These are phyloP conservation scores for Aspergillus olivimuriae DNA, from an alignment of 495 filamentous ascomycete species.

Conservation along the genomic window DNA sequence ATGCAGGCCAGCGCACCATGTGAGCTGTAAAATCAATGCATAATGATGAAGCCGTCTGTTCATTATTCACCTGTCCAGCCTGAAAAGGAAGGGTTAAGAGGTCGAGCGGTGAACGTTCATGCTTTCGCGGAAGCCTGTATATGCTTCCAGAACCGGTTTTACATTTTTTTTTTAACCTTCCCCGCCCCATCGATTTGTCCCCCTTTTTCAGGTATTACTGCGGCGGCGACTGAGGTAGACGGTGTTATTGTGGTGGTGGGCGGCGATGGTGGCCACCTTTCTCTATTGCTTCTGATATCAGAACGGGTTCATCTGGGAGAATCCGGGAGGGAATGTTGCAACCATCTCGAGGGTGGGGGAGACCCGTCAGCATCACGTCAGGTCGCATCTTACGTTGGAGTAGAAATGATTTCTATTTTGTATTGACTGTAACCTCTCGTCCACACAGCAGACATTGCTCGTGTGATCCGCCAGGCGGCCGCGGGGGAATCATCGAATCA, in stretches of 20 bases:
- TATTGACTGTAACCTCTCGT: slow-evolving; percentile 9
- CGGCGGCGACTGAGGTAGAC: too few relatives aligned
- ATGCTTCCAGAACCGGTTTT: slow-evolving; percentile 2
- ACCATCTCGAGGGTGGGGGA: too few relatives aligned
- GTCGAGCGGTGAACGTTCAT: slow-evolving; percentile 14
- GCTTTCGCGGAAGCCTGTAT: slow-evolving; percentile 1
- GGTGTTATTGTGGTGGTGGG: too few relatives aligned
- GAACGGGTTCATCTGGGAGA: too few relatives aligned
- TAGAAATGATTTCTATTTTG: slow-evolving; percentile 6
- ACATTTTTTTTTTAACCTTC: slow-evolving; percentile 4
- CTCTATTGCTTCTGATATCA: too few relatives aligned
- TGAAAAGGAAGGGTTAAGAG: too few relatives aligned
- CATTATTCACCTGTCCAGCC: slow-evolving; percentile 6
- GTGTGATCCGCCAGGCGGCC: slow-evolving; percentile 13
- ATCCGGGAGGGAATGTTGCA: too few relatives aligned
- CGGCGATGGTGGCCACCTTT: too few relatives aligned
- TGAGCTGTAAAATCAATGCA: slow-evolving; percentile 19
- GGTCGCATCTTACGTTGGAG: background rate
- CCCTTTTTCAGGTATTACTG: too few relatives aligned
- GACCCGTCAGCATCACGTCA: slow-evolving; percentile 6
- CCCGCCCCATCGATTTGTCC: background rate
- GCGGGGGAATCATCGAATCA: slow-evolving; percentile 9
- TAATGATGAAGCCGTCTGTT: slow-evolving; percentile 7
- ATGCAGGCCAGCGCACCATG: slow-evolving; percentile 23
- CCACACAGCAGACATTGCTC: slow-evolving; percentile 9